Evolutionary conservation across 192 early-diverging fungal genomes (phyloP), one percentile per base, ranked within the genome.

Genomic region (Coemansia sp.): DNA sequence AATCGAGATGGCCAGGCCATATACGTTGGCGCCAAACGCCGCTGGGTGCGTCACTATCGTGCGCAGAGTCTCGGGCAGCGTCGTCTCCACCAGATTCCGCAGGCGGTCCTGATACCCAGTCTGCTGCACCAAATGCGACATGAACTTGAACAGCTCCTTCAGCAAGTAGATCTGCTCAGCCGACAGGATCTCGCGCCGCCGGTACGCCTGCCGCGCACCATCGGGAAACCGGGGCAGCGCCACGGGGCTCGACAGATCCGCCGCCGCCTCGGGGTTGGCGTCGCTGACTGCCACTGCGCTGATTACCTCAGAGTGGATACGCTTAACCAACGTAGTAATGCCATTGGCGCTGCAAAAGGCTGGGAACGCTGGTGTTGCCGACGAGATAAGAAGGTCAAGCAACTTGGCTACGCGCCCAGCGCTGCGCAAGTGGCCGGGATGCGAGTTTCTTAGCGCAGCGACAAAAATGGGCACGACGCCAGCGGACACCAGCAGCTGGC

Each of bases 111-210:
- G 89, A 29, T 90, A 92, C 7, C 93, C 93, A 19, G 94, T 86
- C n/a, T 91, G 90, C 77, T 98, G 94, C 90, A 97, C 90, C 90
- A 98, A 90, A 66, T 95, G 93, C 53, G 93, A 85, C 29, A 96
- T 84, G 75, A 96, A 90, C 80, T 97, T 96, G 65, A 98, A 86
- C 85, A 95, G 87, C 39, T 93, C 88, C 54, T 97, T 93, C 17
- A 97, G 78, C 56, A 96, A 68, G 0, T 90, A 86, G 6, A 89
- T 86, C 45, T 91, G 82, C 65, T 94, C 92, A 46, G 92, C 86
- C 17, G 93, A 85, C 34, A 93, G 39, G 7, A 79, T 64, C 77
- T 84, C 81, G 62, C 74, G 71, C 51, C 74, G 70, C 62, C 81
- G 67, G 35, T 85, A 86, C 59, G 63, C 64, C 57, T 69, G 75